Base-by-base conservation (phyloP, 2,329 filamentous ascomycete genomes). In the Claviceps cyperi region DNA sequence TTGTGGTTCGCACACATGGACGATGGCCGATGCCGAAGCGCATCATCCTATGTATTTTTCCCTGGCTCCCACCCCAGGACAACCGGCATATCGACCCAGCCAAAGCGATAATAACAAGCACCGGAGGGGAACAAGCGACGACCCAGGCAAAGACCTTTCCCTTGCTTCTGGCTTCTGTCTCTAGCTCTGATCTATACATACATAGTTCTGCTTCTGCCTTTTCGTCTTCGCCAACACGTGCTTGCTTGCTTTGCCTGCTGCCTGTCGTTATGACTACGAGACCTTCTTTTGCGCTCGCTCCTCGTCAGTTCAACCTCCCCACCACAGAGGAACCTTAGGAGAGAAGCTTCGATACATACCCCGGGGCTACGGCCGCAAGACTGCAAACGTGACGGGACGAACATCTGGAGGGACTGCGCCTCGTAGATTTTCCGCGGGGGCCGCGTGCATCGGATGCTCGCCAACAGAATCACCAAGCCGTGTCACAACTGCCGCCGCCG, bases 401-500 rank as follows among this genome's bases (percentile, higher is more conserved):
- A 37, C 39, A 17, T 24, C 21, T 43, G 40, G 28, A 32, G 15
- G 24, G 8, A 43, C 32, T 36, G 28, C 21, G 17, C 28, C 28
- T 43, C 19, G 17, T 22, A 45, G 8, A 21, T 21, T 15, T 19
- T n/a, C 48, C 13, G 28, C 28, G 22, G 37, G 36, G 13, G 13
- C 49, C 13, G 22, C 35, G 17, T 19, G 28, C 50, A 52, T 50
- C 56, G 59, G 43, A 60, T 57, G 61, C 61, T 60, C 57, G 63
- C 56, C 61, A 61, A 62, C 58, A 64, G 57, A 59, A 60, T 62
- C 57, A 61, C 58, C 58, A 73, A 70, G 58, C 59, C 73, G 53
- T 82, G 78, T 62, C 76, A 81, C 64, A 81, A 80, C 64, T 82
- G 78, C 63, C 76, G 77, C 52, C 73, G 72, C 51, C 73, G 72